Conservation (phyloP, 306 rosid species). For the Crotalaria pallida region DNA sequence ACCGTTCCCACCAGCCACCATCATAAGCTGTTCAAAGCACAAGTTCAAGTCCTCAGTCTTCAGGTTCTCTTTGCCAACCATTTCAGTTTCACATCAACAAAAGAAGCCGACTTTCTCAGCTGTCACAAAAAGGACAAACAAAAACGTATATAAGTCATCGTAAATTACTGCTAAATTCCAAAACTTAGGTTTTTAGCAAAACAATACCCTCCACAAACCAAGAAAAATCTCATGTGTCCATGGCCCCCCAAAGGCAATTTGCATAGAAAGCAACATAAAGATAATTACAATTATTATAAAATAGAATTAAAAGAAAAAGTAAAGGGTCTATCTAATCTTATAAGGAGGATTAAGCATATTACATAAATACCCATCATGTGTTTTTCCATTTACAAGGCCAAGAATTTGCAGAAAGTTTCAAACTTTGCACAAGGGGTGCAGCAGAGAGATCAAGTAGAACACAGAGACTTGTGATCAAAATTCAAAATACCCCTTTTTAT, state of each 20-base stretch:
- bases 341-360: background rate
- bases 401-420: background rate
- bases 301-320: background rate
- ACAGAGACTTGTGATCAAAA: background rate
- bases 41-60: slow-evolving; percentile 61
- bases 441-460: slow-evolving; percentile 17
- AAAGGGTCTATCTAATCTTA: background rate
- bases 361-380: slow-evolving; percentile 18
- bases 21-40: slow-evolving; percentile 83
- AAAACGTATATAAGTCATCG: slow-evolving; percentile 21
- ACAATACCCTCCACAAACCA: slow-evolving; percentile 24
- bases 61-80: slow-evolving; percentile 60
- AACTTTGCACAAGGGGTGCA: background rate
- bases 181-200: slow-evolving; percentile 15
- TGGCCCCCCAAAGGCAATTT: slow-evolving; percentile 1
- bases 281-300: background rate
- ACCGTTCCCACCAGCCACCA: slow-evolving; percentile 38
- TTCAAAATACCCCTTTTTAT: background rate
- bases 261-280: slow-evolving; percentile 22
- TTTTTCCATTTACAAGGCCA: slow-evolving; percentile 19
- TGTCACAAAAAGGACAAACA: background rate
- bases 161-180: too few species aligned
- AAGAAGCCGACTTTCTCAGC: slow-evolving; percentile 3
- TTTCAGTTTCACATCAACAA: slow-evolving; percentile 20
- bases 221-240: slow-evolving; percentile 28